phyloP scores from a whole-genome alignment of 2,329 filamentous ascomycete species.

The Sporothrix variecibatus region DNA sequence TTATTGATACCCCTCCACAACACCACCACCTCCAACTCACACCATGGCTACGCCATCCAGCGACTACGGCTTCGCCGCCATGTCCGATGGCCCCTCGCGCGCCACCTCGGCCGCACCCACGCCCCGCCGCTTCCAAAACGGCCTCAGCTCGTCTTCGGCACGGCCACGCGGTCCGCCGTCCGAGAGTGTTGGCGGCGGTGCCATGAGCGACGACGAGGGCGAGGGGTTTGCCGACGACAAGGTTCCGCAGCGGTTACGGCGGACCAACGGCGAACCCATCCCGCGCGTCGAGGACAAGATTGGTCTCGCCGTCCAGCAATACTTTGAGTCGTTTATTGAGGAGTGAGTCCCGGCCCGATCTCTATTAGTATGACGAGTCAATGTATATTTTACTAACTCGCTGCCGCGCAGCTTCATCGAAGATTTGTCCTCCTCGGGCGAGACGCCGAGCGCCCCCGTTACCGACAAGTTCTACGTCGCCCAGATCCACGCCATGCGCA shows the following conservation, averaged over 20 bases:
- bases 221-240: constrained; percentile 67
- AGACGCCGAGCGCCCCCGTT: constrained; percentile 64
- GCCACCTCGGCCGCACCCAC: constrained; percentile 40
- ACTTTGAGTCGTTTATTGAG: constrained; percentile 80
- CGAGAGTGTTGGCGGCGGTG: constrained; percentile 58
- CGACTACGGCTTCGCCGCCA: constrained; percentile 56
- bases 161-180: constrained; percentile 63
- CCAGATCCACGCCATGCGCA: constrained; percentile 76
- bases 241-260: constrained; percentile 54
- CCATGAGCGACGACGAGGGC: constrained; percentile 61
- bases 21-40: constrained; percentile 17
- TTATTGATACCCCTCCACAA: neutral
- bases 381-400: neutral
- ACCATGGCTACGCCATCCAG: constrained; percentile 54
- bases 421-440: constrained; percentile 63
- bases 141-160: constrained; percentile 52
- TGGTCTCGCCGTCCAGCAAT: constrained; percentile 71
- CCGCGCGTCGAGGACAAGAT: constrained; percentile 75
- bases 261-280: constrained; percentile 54
- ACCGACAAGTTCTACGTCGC: constrained; percentile 84
- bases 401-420: constrained; percentile 60
- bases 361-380: no score
- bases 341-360: constrained; percentile 61
- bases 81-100: constrained; percentile 57
- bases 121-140: constrained; percentile 43